phyloP scores from a whole-genome alignment of 2,329 filamentous ascomycete genomes.

The Xylaria sp. region DNA sequence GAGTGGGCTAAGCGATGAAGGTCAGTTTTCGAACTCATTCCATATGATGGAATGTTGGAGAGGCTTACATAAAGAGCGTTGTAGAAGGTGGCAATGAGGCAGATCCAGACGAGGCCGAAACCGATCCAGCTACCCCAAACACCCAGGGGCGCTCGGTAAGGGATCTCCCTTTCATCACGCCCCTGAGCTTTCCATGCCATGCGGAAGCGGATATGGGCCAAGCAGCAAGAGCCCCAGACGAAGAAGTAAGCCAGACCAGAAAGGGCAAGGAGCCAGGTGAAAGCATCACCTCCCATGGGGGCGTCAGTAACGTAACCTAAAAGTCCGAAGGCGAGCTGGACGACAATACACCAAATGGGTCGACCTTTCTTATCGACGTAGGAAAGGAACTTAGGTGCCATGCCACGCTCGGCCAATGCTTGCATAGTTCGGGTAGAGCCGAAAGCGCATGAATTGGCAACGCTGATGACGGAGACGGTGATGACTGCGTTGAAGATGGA shows the following conservation, averaged over 20 bases:
- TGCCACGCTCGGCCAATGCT: constrained; percentile 59
- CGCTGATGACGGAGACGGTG: constrained; percentile 62
- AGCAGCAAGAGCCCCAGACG: constrained; percentile 77
- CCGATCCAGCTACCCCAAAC: constrained; percentile 76
- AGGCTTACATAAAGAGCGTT: constrained; percentile 66
- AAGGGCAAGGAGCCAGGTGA: constrained; percentile 75
- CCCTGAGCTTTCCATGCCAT: constrained; percentile 69
- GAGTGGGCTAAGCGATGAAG: constrained; percentile 47
- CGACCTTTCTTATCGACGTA: constrained; percentile 72
- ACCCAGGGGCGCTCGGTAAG: constrained; percentile 63
- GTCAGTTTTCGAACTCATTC: constrained; percentile 27
- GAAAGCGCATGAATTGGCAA: constrained; percentile 64
- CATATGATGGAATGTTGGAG: neutral
- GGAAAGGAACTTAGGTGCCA: constrained; percentile 66
- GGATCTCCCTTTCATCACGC: constrained; percentile 60
- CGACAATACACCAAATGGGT: constrained; percentile 64
- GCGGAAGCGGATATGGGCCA: constrained; percentile 74
- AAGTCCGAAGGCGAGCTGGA: constrained; percentile 67
- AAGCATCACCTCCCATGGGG: constrained; percentile 57
- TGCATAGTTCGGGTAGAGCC: constrained; percentile 64
- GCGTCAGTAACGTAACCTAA: constrained; percentile 68
- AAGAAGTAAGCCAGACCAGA: constrained; percentile 80
- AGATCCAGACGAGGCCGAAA: constrained; percentile 72
- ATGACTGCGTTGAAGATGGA: constrained; percentile 66
- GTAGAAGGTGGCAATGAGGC: constrained; percentile 79